Percentiles rank a stretch among this genome's conserved stretches.
Evolutionary conservation across 1,284 basidiomycete species (phyloP).

Genomic region (Ganoderma leucocontextum): DNA sequence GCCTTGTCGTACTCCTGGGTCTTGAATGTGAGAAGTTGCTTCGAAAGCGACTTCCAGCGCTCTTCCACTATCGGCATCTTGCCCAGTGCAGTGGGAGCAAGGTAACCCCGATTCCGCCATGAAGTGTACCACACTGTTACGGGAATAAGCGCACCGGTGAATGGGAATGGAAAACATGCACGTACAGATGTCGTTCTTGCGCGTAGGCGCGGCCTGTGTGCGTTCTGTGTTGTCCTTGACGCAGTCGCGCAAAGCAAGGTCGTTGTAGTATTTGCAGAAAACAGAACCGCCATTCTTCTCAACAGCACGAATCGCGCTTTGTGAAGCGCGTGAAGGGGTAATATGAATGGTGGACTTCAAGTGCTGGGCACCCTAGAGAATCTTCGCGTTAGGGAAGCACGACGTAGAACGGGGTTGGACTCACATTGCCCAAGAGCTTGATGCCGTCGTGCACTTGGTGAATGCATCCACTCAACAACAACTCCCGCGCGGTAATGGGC

Average conservation of each 20-base stretch:
- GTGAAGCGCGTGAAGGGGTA: slow-evolving; percentile 86
- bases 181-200: slow-evolving; percentile 86
- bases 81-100: slow-evolving; percentile 64
- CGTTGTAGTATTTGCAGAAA: slow-evolving; percentile 93
- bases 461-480: slow-evolving; percentile 87
- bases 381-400: neutral
- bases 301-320: slow-evolving; percentile 86
- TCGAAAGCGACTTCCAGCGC: slow-evolving; percentile 72
- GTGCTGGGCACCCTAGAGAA: slow-evolving; percentile 65
- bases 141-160: slow-evolving; percentile 6
- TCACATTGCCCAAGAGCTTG: slow-evolving; percentile 88
- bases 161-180: slow-evolving; percentile 21
- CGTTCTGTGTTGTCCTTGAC: slow-evolving; percentile 77
- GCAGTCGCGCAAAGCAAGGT: slow-evolving; percentile 83
- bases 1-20: slow-evolving; percentile 61
- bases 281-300: slow-evolving; percentile 86
- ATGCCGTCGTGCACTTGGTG: slow-evolving; percentile 91
- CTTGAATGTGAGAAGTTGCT: slow-evolving; percentile 67
- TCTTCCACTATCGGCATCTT: slow-evolving; percentile 71
- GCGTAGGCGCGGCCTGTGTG: slow-evolving; percentile 80
- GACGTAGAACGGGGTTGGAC: slow-evolving; percentile 37
- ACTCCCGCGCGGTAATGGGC: slow-evolving; percentile 90
- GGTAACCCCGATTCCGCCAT: slow-evolving; percentile 76
- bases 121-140: slow-evolving; percentile 80
- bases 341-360: slow-evolving; percentile 84